Evolutionary conservation across 176 grass and related monocot genomes (phyloP), one percentile per base, ranked within the genome.

Genomic region (Elymus sibiricus): DNA sequence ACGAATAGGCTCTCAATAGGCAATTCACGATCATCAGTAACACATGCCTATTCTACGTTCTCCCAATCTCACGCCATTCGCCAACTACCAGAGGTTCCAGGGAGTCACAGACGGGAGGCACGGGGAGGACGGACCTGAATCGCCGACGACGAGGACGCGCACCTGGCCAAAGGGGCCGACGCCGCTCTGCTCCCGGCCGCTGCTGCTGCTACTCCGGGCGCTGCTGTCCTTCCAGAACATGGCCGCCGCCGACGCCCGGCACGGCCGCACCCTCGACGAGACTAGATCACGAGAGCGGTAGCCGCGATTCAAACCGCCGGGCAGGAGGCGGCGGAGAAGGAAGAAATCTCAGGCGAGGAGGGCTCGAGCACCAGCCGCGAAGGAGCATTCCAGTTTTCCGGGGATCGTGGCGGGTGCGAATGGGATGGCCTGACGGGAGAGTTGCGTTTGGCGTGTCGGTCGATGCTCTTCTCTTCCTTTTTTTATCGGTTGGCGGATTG

Each of bases 131-230:
- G 25, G 37, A 94, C 94, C 94, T 91, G 92, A 94, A 91, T 99
- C 97, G 22, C 97, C 97, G 38, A 96, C 90, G 71, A 99, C 79
- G 83, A 99, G 94, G 70, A 99, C 92, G 34, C 97, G 91, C 44
- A 94, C 88, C 80, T 99, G 97, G 59, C 94, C 94, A 63, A 93
- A 95, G 67, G 92, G 94, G 0, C 90, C 92, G 1, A 90, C 82
- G 70, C 87, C 92, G 86, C 76, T 93, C 78, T 91, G 94, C 84
- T 96, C 90, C 81, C 94, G 75, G 73, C 80, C 77, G 73, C 86
- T 82, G 26, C 70, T 63, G 77, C 80, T 86, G 64, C 82, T 90
- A 13, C 86, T 94, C 79, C 82, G 85, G 68, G 32, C 82, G 73
- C 79, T 75, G 79, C 82, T 90, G 16, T 94, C 94, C 94, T 90